These are phyloP conservation scores for Pyrus communis DNA, from an alignment of 306 rosid genomes.

Conservation along the genomic window DNA sequence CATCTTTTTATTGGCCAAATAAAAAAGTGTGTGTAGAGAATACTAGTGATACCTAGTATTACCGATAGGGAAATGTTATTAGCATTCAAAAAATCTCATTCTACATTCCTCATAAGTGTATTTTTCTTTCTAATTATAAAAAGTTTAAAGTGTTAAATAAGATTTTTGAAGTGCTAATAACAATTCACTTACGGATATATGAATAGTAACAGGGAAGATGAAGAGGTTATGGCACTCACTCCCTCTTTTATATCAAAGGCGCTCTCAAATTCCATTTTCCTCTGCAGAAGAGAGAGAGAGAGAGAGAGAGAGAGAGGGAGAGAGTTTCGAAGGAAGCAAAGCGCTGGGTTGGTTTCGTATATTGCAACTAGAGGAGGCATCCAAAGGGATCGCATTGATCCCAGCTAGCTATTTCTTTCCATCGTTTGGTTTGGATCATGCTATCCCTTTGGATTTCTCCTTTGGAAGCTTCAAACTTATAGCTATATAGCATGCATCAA, in stretches of 20 bases:
- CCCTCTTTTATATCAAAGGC: slow-evolving; percentile 25
- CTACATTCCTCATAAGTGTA: too few relatives aligned
- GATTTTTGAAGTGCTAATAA: too few relatives aligned
- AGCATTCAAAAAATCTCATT: too few relatives aligned
- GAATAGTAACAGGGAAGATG: background rate
- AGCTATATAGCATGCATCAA: background rate
- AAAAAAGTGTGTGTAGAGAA: too few relatives aligned
- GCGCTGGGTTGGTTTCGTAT: background rate
- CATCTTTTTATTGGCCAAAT: too few relatives aligned
- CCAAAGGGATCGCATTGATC: slow-evolving; percentile 61
- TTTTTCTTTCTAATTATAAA: too few relatives aligned
- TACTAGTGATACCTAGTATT: too few relatives aligned
- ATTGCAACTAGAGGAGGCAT: slow-evolving; percentile 36
- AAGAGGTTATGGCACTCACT: slow-evolving; percentile 3
- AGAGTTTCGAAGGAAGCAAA: background rate
- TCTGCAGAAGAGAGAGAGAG: background rate
- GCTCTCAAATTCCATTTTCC: slow-evolving; percentile 18
- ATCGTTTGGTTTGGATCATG: slow-evolving; percentile 35
- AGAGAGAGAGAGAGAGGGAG: slow-evolving; percentile 11
- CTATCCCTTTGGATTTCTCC: slow-evolving; percentile 52
- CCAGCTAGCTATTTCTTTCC: background rate
- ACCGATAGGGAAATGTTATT: too few relatives aligned
- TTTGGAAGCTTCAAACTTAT: slow-evolving; percentile 24
- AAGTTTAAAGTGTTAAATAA: too few relatives aligned
- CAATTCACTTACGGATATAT: background rate